phyloP scores from a whole-genome alignment of 257 asterid species.

The Gynochthodes officinalis region DNA sequence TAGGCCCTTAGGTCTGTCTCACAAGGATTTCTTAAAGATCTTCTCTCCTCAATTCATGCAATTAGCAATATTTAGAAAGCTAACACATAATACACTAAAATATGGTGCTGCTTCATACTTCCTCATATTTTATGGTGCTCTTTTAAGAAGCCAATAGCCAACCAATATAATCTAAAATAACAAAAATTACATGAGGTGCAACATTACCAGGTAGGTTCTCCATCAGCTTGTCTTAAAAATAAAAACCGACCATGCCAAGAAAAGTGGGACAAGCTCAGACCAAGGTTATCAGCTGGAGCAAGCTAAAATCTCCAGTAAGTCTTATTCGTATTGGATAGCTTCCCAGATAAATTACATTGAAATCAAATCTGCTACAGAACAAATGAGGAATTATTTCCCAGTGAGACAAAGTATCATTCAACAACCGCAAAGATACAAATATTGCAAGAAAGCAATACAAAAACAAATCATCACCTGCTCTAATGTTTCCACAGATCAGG shows the following conservation, averaged over 20 bases:
- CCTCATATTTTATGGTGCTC: neutral
- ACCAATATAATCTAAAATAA: neutral
- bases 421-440: neutral
- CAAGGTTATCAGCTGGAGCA: neutral
- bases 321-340: neutral
- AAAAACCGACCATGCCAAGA: neutral
- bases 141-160: neutral
- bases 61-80: neutral
- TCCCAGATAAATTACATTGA: neutral
- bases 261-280: slow-evolving; percentile 5
- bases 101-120: neutral
- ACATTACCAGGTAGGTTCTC: neutral
- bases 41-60: neutral
- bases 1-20: neutral
- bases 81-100: neutral
- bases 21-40: neutral
- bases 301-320: slow-evolving; percentile 5
- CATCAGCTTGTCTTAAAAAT: neutral
- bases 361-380: neutral
- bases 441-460: neutral
- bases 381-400: neutral
- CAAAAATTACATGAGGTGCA: neutral
- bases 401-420: neutral
- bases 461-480: neutral
- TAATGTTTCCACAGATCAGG: neutral